Evolutionary conservation across 164 flowering plant species (phyloP).

Genomic region (Dillenia turbinata): DNA sequence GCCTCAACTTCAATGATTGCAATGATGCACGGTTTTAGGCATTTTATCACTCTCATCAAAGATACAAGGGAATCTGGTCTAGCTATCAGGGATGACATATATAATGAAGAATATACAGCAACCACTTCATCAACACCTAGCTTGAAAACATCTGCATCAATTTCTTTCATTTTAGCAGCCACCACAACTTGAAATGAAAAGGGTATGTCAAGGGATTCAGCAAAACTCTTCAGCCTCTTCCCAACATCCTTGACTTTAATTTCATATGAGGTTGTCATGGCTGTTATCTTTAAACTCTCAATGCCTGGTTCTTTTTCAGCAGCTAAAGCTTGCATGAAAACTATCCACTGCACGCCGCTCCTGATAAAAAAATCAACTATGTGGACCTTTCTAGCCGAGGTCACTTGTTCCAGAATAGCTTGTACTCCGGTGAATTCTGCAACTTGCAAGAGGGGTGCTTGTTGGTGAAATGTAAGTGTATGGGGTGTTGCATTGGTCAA

Average conservation of each 20-base stretch:
- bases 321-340: slow-evolving; percentile 1
- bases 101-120: background rate
- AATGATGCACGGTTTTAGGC: slow-evolving; percentile 5
- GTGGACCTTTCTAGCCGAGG: background rate
- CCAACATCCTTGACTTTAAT: background rate
- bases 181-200: slow-evolving; percentile 8
- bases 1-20: slow-evolving; percentile 11
- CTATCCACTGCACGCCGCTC: background rate
- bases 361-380: background rate
- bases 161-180: slow-evolving; percentile 5
- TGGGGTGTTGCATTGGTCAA: background rate
- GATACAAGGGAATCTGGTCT: slow-evolving; percentile 1
- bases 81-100: background rate
- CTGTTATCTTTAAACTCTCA: background rate
- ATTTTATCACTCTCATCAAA: slow-evolving; percentile 8
- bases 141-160: background rate
- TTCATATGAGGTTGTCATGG: background rate
- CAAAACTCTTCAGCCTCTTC: slow-evolving; percentile 6
- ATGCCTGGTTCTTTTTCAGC: background rate
- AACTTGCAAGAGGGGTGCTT: too few relatives aligned
- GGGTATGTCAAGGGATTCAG: background rate
- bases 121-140: slow-evolving; percentile 1
- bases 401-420: background rate
- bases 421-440: background rate
- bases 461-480: background rate